These are phyloP conservation scores for Nicotiana paniculata DNA, from an alignment of 257 asterid genomes.

Conservation along the genomic window DNA sequence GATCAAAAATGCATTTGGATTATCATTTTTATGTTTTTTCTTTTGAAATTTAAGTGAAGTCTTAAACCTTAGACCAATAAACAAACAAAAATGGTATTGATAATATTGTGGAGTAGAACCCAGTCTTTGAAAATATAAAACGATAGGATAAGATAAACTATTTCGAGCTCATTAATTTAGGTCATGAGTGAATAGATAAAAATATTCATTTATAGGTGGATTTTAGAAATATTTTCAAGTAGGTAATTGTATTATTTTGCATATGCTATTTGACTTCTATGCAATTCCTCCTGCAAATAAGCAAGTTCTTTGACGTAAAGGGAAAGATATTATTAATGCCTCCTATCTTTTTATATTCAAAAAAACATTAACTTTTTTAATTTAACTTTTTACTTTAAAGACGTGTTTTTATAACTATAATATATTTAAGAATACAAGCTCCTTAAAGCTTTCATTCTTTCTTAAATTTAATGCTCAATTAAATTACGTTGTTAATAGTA, in stretches of 20 bases:
- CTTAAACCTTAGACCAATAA: neutral
- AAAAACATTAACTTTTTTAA: too few relatives aligned
- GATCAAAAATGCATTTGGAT: neutral
- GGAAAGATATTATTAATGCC: neutral
- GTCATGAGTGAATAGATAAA: neutral
- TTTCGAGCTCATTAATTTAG: too few relatives aligned
- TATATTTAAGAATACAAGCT: too few relatives aligned
- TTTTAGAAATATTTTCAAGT: too few relatives aligned
- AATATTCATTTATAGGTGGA: neutral
- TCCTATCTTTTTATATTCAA: conserved; percentile 11
- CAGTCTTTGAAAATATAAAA: neutral
- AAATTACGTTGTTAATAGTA: too few relatives aligned
- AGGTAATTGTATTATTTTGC: neutral
- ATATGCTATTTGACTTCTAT: neutral
- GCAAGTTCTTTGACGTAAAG: neutral
- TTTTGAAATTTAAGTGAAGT: neutral
- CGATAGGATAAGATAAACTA: neutral
- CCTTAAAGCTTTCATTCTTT: too few relatives aligned
- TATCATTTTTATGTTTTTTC: too few relatives aligned
- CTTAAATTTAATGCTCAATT: too few relatives aligned
- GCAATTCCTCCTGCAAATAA: neutral
- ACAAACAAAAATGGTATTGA: neutral
- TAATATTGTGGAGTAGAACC: neutral
- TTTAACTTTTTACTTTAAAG: too few relatives aligned
- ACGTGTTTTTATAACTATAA: too few relatives aligned